Evolutionary conservation across 306 rosid genomes (phyloP).

Genomic region (Citrullus colocynthis): DNA sequence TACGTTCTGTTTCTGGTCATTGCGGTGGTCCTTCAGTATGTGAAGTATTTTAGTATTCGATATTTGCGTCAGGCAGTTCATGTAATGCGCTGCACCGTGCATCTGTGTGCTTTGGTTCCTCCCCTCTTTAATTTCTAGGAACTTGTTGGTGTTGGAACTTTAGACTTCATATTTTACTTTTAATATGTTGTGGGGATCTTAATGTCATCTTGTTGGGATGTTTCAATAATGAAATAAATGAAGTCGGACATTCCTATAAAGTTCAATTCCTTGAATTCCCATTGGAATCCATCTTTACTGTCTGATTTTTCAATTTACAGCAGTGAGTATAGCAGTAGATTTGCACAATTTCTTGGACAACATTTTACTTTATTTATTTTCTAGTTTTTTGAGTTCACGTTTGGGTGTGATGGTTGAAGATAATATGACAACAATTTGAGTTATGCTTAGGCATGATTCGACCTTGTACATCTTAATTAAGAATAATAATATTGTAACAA

Average conservation of each 20-base stretch:
- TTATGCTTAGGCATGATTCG: too few species aligned
- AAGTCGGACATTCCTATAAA: neutral
- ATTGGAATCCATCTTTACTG: neutral
- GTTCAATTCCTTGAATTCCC: neutral
- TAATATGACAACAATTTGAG: too few species aligned
- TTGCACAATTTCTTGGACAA: neutral
- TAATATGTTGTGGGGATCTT: neutral
- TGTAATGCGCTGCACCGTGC: neutral
- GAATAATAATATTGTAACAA: too few species aligned
- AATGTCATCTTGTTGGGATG: neutral
- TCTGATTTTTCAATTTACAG: neutral
- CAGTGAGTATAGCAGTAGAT: too few species aligned
- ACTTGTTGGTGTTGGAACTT: neutral
- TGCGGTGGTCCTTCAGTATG: neutral
- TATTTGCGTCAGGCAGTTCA: neutral
- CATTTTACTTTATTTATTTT: neutral
- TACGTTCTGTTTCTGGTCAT: neutral
- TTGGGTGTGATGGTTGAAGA: neutral
- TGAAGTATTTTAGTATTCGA: neutral
- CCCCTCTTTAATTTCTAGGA: neutral
- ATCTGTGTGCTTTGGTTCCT: neutral
- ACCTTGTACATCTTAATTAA: too few species aligned
- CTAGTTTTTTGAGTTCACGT: too few species aligned
- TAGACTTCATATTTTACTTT: neutral
- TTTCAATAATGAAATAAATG: conserved; percentile 1